A percentile compares a stretch with the other conserved stretches of the same genome.
Evolutionary conservation across 163 green algal genomes (phyloP).

Genomic region (Chlorella variabilis): DNA sequence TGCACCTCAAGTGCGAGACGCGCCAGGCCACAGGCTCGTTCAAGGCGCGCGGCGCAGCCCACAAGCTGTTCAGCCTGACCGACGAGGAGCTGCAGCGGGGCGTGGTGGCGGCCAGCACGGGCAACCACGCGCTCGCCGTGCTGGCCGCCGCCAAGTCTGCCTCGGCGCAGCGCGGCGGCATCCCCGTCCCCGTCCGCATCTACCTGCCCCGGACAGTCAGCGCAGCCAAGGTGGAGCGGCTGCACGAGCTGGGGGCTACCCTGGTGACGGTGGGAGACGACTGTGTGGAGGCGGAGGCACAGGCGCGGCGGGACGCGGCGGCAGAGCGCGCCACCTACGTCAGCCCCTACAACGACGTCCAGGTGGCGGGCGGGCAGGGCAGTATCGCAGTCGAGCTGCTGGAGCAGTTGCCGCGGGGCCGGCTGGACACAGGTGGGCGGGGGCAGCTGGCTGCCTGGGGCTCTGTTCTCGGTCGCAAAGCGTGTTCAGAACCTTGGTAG

Average conservation of each 20-base stretch:
- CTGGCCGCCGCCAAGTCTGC: slow-evolving; percentile 53
- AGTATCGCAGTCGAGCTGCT: slow-evolving; percentile 72
- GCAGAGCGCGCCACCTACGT: slow-evolving; percentile 22
- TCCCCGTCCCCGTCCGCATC: slow-evolving; percentile 38
- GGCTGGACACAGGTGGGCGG: slow-evolving; percentile 38
- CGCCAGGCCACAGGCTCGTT: slow-evolving; percentile 67
- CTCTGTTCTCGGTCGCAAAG: too few relatives aligned
- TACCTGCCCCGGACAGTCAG: slow-evolving; percentile 62
- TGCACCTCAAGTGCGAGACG: slow-evolving; percentile 55
- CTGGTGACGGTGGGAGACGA: slow-evolving; percentile 52
- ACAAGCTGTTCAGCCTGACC: slow-evolving; percentile 57
- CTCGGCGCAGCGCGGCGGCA: background rate
- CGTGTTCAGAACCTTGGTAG: too few relatives aligned
- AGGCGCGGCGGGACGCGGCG: slow-evolving; percentile 49
- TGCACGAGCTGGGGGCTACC: slow-evolving; percentile 43
- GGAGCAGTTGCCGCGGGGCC: slow-evolving; percentile 34
- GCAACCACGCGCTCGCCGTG: slow-evolving; percentile 76
- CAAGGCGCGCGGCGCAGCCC: slow-evolving; percentile 65
- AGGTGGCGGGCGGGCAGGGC: slow-evolving; percentile 69
- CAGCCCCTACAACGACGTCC: slow-evolving; percentile 73
- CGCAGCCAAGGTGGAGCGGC: slow-evolving; percentile 54
- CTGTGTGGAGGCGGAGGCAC: slow-evolving; percentile 60
- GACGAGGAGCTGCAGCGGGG: slow-evolving; percentile 39
- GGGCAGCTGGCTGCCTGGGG: background rate
- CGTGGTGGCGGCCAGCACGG: slow-evolving; percentile 69